A percentile compares a stretch with the other conserved stretches of the same genome.
Conservation (phyloP, 805 yeast species). For the Ogataea salicorniae region DNA sequence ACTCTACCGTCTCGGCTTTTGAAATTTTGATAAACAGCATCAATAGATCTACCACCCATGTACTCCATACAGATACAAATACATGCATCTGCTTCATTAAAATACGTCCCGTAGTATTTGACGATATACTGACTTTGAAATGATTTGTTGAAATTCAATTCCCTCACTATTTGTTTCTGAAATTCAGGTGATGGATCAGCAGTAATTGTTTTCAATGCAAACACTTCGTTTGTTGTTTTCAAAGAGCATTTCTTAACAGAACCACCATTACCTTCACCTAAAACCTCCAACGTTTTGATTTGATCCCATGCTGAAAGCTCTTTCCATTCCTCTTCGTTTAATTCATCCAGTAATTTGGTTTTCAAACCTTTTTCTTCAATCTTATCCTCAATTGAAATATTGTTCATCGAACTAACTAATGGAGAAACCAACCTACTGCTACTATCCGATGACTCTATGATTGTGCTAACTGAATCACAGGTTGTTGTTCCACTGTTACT, state of each 20-base stretch:
- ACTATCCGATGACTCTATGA: background rate
- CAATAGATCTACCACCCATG: slow-evolving; percentile 90
- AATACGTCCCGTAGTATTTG: slow-evolving; percentile 86
- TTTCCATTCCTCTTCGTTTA: slow-evolving; percentile 77
- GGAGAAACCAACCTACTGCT: slow-evolving; percentile 5
- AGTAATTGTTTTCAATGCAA: slow-evolving; percentile 76
- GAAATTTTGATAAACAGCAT: slow-evolving; percentile 81
- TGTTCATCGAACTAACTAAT: slow-evolving; percentile 5
- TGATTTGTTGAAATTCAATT: slow-evolving; percentile 78
- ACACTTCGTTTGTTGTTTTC: slow-evolving; percentile 49
- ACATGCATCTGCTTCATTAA: slow-evolving; percentile 68
- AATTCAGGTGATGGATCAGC: slow-evolving; percentile 79
- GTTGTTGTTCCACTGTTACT: slow-evolving; percentile 1
- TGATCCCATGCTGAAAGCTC: slow-evolving; percentile 49
- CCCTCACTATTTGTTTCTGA: slow-evolving; percentile 87
- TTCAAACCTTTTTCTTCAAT: slow-evolving; percentile 1
- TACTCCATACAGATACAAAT: slow-evolving; percentile 96
- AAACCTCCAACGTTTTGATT: slow-evolving; percentile 60
- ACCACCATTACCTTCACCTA: slow-evolving; percentile 97
- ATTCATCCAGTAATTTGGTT: slow-evolving; percentile 26
- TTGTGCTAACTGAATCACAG: slow-evolving; percentile 2
- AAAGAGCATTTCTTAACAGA: slow-evolving; percentile 76
- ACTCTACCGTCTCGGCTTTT: slow-evolving; percentile 74
- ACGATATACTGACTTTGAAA: slow-evolving; percentile 85
- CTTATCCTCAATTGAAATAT: slow-evolving; percentile 1